Evolutionary conservation across 306 rosid species (phyloP).

Genomic region (Casuarina equisetifolia): DNA sequence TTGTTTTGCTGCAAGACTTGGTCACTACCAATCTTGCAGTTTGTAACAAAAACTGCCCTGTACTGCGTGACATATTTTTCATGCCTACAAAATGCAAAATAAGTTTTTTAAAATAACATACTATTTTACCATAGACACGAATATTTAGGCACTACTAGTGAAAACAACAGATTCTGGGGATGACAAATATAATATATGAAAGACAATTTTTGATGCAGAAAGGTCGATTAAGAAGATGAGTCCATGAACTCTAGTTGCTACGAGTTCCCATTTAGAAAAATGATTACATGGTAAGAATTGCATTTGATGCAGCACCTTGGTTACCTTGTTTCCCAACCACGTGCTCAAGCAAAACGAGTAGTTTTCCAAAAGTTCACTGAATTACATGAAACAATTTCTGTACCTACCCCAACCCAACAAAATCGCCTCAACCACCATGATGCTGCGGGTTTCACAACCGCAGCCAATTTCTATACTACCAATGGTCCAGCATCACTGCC

Average conservation of each 20-base stretch:
- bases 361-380: neutral
- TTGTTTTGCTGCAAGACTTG: slow-evolving; percentile 26
- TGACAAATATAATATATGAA: neutral
- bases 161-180: neutral
- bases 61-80: slow-evolving; percentile 75
- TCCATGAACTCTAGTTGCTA: neutral
- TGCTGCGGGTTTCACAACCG: neutral
- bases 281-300: neutral
- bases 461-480: neutral
- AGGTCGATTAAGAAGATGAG: neutral
- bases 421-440: neutral
- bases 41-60: slow-evolving; percentile 67
- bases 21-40: slow-evolving; percentile 57
- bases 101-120: slow-evolving; percentile 1
- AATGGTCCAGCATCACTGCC: neutral
- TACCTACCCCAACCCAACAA: neutral
- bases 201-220: neutral
- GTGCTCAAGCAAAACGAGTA: neutral
- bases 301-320: neutral
- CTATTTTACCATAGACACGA: neutral
- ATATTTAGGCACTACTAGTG: neutral
- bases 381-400: neutral
- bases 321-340: neutral
- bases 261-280: neutral
- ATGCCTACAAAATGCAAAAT: slow-evolving; percentile 55